These are phyloP conservation scores for Xylaria intraflava DNA, from an alignment of 495 filamentous ascomycete genomes.

Conservation along the genomic window DNA sequence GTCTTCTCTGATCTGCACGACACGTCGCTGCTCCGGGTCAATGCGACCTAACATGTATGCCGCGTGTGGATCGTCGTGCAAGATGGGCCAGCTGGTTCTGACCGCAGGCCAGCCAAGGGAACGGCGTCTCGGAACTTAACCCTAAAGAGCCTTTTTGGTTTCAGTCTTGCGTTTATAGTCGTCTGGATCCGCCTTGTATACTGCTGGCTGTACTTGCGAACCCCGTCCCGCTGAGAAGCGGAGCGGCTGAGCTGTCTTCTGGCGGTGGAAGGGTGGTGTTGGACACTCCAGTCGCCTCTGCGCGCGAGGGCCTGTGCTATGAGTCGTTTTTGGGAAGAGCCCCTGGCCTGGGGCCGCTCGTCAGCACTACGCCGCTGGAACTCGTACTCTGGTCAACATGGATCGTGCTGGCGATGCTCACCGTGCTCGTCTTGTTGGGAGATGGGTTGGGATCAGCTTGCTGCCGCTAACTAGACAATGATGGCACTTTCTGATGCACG, in stretches of 20 bases:
- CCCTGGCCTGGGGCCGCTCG: constrained; percentile 56
- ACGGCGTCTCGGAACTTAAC: constrained; percentile 69
- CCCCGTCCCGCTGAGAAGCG: constrained; percentile 39
- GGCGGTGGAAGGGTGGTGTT: constrained; percentile 33
- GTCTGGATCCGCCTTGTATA: constrained; percentile 37
- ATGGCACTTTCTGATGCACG: constrained; percentile 9
- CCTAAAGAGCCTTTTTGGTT: constrained; percentile 58
- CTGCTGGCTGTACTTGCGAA: constrained; percentile 15
- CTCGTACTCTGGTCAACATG: constrained; percentile 50
- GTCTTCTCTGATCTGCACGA: constrained; percentile 13
- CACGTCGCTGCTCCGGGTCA: constrained; percentile 24
- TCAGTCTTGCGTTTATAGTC: constrained; percentile 43
- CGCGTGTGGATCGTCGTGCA: constrained; percentile 26
- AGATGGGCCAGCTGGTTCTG: constrained; percentile 20
- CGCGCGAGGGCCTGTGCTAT: constrained; percentile 44
- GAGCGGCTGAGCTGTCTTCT: constrained; percentile 17
- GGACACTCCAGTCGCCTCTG: constrained; percentile 39
- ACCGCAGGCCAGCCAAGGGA: constrained; percentile 36
- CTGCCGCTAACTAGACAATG: constrained; percentile 23
- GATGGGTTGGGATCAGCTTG: constrained; percentile 31
- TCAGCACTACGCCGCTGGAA: constrained; percentile 54
- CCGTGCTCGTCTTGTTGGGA: constrained; percentile 19
- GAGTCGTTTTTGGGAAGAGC: constrained; percentile 60
- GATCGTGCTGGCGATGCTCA: constrained; percentile 40
- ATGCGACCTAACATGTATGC: constrained; percentile 19